Evolutionary conservation across 352 stramenopile species (phyloP).

Genomic region (Globisporangium megalacanthum): DNA sequence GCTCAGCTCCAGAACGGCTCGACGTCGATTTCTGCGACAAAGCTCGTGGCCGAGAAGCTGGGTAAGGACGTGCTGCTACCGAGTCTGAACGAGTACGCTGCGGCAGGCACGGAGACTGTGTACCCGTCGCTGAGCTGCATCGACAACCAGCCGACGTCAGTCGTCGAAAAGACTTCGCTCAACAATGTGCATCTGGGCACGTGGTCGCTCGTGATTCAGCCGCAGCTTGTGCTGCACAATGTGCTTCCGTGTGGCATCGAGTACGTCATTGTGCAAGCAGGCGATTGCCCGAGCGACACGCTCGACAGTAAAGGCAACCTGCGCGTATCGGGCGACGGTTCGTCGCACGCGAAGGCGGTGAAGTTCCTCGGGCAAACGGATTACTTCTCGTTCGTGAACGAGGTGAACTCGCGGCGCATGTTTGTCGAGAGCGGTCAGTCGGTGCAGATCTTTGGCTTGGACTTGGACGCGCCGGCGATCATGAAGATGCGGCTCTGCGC

Average conservation of each 20-base stretch:
- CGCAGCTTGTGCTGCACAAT: conserved; percentile 78
- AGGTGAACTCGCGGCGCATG: conserved; percentile 73
- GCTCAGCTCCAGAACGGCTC: conserved; percentile 41
- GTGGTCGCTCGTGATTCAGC: conserved; percentile 79
- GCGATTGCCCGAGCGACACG: conserved; percentile 58
- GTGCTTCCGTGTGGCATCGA: conserved; percentile 78
- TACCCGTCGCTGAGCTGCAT: conserved; percentile 72
- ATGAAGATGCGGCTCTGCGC: conserved; percentile 77
- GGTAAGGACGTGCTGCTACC: conserved; percentile 55
- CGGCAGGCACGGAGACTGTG: conserved; percentile 52
- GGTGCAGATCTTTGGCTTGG: conserved; percentile 76
- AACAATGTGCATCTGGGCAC: conserved; percentile 53
- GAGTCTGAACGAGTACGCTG: conserved; percentile 32
- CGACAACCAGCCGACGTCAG: conserved; percentile 76
- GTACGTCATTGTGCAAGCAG: conserved; percentile 75
- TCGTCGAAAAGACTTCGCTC: conserved; percentile 65
- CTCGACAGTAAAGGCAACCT: conserved; percentile 61
- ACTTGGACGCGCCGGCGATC: conserved; percentile 58
- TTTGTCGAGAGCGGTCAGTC: conserved; percentile 76
- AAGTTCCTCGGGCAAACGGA: conserved; percentile 43
- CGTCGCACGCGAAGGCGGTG: conserved; percentile 38
- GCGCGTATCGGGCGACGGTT: conserved; percentile 22
- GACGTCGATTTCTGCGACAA: conserved; percentile 29
- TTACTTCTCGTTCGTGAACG: conserved; percentile 70
- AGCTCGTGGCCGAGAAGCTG: conserved; percentile 62